phyloP scores from a whole-genome alignment of 306 rosid genomes.

The Cicer pinnatifidum region DNA sequence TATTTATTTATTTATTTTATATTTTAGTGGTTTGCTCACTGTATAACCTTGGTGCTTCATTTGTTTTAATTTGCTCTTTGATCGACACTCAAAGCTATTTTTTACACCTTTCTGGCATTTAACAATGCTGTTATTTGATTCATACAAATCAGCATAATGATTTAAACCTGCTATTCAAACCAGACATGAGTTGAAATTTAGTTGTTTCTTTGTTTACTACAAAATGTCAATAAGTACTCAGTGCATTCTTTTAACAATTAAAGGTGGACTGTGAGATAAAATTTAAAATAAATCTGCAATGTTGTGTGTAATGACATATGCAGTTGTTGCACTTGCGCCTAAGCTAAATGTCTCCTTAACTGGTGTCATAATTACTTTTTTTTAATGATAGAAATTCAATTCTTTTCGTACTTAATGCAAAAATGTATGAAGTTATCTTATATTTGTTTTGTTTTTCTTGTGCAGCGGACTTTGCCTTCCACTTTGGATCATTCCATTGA shows the following conservation, averaged over 20 bases:
- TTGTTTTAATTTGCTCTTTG: background rate
- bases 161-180: slow-evolving; percentile 14
- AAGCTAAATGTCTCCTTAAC: slow-evolving; percentile 9
- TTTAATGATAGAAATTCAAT: background rate
- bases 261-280: background rate
- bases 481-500: slow-evolving; percentile 75
- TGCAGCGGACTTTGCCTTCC: slow-evolving; percentile 71
- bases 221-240: slow-evolving; percentile 13
- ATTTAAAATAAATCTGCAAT: slow-evolving; percentile 12
- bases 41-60: slow-evolving; percentile 3
- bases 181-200: slow-evolving; percentile 17
- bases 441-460: slow-evolving; percentile 41
- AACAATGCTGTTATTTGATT: background rate
- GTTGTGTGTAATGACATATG: background rate
- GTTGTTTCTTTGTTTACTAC: background rate
- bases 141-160: no score
- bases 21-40: slow-evolving; percentile 9
- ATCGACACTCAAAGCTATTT: background rate
- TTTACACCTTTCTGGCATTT: slow-evolving; percentile 32
- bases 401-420: background rate
- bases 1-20: background rate
- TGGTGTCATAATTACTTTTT: slow-evolving; percentile 23
- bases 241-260: background rate
- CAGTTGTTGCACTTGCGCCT: background rate
- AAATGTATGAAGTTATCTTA: slow-evolving; percentile 41